These are phyloP conservation scores for Echinosphaeria canescens DNA, from an alignment of 2,329 filamentous ascomycete species.

Conservation along the genomic window DNA sequence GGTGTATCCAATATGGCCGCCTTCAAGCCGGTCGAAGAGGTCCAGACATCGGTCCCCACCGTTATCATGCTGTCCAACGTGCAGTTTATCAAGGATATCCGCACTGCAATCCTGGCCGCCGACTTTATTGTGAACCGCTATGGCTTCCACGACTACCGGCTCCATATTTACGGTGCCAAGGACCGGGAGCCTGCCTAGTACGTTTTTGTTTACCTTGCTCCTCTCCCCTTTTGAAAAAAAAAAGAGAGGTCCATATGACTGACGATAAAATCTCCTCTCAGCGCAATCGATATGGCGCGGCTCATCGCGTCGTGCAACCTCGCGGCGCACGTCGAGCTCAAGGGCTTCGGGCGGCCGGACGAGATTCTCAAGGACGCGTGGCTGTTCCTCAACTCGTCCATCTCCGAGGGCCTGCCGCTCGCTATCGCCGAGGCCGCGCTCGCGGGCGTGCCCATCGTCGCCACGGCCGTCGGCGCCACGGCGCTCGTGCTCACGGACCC, in stretches of 20 bases:
- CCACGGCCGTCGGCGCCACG: constrained; percentile 32
- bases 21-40: constrained; percentile 35
- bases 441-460: constrained; percentile 30
- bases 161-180: constrained; percentile 40
- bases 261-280: no score
- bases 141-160: constrained; percentile 40
- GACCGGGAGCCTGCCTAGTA: constrained; percentile 37
- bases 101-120: constrained; percentile 38
- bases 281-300: constrained; percentile 32
- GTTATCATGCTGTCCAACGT: constrained; percentile 44
- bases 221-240: no score
- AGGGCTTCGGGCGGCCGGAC: constrained; percentile 32
- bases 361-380: constrained; percentile 31
- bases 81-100: constrained; percentile 39
- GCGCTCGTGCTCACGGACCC: constrained; percentile 31
- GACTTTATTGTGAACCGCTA: constrained; percentile 44
- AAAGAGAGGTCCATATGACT: no score
- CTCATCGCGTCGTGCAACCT: constrained; percentile 32
- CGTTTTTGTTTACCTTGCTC: no score
- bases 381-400: constrained; percentile 34
- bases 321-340: constrained; percentile 23
- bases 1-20: constrained; percentile 42
- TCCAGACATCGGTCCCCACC: constrained; percentile 33
- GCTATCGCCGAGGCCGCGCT: constrained; percentile 34
- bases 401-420: constrained; percentile 31